Evolutionary conservation across 805 yeast genomes (phyloP).

Genomic region (Wickerhamomyces chaumierensis): DNA sequence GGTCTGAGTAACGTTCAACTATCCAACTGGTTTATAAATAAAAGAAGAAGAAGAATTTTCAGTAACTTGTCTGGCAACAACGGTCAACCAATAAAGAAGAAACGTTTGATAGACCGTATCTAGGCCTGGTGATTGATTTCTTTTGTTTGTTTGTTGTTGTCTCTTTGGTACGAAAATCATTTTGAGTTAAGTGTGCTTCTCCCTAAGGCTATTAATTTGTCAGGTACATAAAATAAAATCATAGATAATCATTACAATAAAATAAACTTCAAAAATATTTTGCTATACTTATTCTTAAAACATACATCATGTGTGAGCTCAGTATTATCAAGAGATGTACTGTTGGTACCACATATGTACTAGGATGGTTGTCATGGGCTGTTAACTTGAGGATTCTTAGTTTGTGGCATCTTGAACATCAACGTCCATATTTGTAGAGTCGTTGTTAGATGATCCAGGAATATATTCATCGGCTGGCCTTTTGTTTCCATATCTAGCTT

Average conservation of each 20-base stretch:
- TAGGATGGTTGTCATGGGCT: no score
- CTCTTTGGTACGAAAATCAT: no score
- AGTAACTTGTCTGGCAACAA: conserved; percentile 19
- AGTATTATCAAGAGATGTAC: no score
- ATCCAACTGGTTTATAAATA: conserved; percentile 83
- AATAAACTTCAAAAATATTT: no score
- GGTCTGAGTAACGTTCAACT: conserved; percentile 75
- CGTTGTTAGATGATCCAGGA: conserved; percentile 7
- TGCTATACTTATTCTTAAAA: no score
- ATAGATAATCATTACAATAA: no score
- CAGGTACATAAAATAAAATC: background rate
- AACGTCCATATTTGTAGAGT: background rate
- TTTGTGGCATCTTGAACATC: background rate
- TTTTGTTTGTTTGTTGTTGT: background rate
- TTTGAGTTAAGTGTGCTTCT: no score
- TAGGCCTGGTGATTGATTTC: conserved; percentile 1
- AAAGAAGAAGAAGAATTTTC: conserved; percentile 60
- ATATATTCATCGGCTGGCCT: conserved; percentile 16
- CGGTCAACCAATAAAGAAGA: conserved; percentile 22
- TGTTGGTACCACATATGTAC: no score
- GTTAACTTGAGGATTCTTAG: no score
- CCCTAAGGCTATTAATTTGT: background rate
- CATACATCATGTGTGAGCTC: no score
- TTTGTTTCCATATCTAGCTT: conserved; percentile 22
- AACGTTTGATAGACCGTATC: conserved; percentile 18